These are phyloP conservation scores for Scedosporium apiospermum DNA, from an alignment of 2,329 filamentous ascomycete genomes.

Conservation along the genomic window DNA sequence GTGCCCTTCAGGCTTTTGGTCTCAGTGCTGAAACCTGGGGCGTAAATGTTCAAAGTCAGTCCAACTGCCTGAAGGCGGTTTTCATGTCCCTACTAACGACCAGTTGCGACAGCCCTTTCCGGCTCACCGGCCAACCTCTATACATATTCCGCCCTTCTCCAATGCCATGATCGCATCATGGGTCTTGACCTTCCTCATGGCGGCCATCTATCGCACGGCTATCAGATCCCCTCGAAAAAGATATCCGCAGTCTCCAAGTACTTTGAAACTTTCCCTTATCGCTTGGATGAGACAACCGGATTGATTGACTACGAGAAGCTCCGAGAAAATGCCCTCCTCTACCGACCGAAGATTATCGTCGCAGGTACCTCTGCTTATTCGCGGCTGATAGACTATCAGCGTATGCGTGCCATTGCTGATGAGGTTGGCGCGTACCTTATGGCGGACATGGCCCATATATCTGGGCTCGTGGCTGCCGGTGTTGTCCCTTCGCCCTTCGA, in stretches of 20 bases:
- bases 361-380: slow-evolving; percentile 94
- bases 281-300: slow-evolving; percentile 80
- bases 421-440: slow-evolving; percentile 88
- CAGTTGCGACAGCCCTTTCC: slow-evolving; percentile 50
- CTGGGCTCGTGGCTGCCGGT: slow-evolving; percentile 82
- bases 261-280: slow-evolving; percentile 96
- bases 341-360: slow-evolving; percentile 91
- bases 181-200: slow-evolving; percentile 93
- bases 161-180: slow-evolving; percentile 92
- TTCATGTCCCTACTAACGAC: neutral
- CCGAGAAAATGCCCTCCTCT: slow-evolving; percentile 76
- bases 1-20: slow-evolving; percentile 80
- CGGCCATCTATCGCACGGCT: slow-evolving; percentile 91
- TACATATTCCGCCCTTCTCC: slow-evolving; percentile 88
- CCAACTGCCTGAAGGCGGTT: neutral
- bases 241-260: slow-evolving; percentile 99
- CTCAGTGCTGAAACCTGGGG: slow-evolving; percentile 84
- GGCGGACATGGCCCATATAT: slow-evolving; percentile 96
- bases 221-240: slow-evolving; percentile 88
- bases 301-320: slow-evolving; percentile 92
- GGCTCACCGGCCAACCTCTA: slow-evolving; percentile 71
- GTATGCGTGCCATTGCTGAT: slow-evolving; percentile 83
- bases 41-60: slow-evolving; percentile 69
- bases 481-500: slow-evolving; percentile 85
- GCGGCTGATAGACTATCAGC: slow-evolving; percentile 87